phyloP scores from a whole-genome alignment of 768 basidiomycete species.

The Leccinum uliginosum region DNA sequence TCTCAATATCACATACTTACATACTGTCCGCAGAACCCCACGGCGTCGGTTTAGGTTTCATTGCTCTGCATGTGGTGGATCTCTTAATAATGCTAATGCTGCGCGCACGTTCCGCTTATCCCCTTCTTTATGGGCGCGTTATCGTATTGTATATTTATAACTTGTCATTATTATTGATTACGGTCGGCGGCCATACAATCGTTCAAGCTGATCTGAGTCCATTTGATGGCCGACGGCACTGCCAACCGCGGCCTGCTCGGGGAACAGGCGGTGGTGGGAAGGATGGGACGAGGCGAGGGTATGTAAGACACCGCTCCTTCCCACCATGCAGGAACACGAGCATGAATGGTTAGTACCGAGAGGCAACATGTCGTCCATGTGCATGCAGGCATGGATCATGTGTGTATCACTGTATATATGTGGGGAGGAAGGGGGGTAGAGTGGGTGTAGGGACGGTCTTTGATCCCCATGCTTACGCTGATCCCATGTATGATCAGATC shows the following conservation, averaged over 20 bases:
- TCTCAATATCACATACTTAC: slow-evolving; percentile 57
- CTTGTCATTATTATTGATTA: slow-evolving; percentile 25
- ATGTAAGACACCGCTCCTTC: slow-evolving; percentile 24
- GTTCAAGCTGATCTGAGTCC: not conserved
- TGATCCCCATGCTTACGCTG: slow-evolving; percentile 1
- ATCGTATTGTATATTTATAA: slow-evolving; percentile 2
- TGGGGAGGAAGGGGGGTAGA: not conserved
- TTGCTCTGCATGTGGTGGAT: slow-evolving; percentile 56
- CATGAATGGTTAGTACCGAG: slow-evolving; percentile 3
- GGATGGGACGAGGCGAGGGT: slow-evolving; percentile 5
- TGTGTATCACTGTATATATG: not conserved
- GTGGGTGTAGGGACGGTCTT: not conserved
- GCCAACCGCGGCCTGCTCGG: slow-evolving; percentile 4
- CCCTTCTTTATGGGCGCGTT: slow-evolving; percentile 1
- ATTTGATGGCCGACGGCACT: slow-evolving; percentile 2
- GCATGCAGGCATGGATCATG: slow-evolving; percentile 3
- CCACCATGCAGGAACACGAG: slow-evolving; percentile 13
- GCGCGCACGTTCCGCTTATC: slow-evolving; percentile 45
- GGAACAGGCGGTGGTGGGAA: slow-evolving; percentile 9
- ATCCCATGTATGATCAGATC: slow-evolving; percentile 17
- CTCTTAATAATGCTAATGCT: slow-evolving; percentile 45
- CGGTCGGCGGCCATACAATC: slow-evolving; percentile 18
- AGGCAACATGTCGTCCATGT: slow-evolving; percentile 12
- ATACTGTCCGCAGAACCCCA: slow-evolving; percentile 43
- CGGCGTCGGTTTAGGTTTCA: slow-evolving; percentile 46